These are phyloP conservation scores for Monilinia vaccinii-corymbosi DNA, from an alignment of 2,329 filamentous ascomycete species.

Conservation along the genomic window DNA sequence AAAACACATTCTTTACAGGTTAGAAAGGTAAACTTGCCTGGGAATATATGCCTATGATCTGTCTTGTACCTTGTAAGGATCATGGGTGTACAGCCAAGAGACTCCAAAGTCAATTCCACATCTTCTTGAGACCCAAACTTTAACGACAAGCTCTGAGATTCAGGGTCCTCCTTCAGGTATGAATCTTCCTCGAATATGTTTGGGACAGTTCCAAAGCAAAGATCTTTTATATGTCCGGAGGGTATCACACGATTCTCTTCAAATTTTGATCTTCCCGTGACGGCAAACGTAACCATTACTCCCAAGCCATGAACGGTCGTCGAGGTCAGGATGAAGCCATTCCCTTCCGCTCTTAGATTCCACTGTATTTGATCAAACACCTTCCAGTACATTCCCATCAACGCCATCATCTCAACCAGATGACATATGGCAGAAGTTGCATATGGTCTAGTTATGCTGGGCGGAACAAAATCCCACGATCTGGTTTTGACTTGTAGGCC, in stretches of 20 bases:
- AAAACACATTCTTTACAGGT: background rate
- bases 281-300: slow-evolving; percentile 45
- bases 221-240: slow-evolving; percentile 42
- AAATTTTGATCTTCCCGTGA: slow-evolving; percentile 41
- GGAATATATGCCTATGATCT: slow-evolving; percentile 28
- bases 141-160: slow-evolving; percentile 31
- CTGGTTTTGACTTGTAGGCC: slow-evolving; percentile 28
- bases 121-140: slow-evolving; percentile 42
- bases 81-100: slow-evolving; percentile 45
- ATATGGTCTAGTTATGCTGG: slow-evolving; percentile 30
- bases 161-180: slow-evolving; percentile 30
- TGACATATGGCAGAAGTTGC: slow-evolving; percentile 31
- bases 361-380: slow-evolving; percentile 44
- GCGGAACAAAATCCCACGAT: slow-evolving; percentile 33
- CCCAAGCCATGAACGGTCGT: slow-evolving; percentile 38
- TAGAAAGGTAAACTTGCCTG: slow-evolving; percentile 12
- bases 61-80: slow-evolving; percentile 36
- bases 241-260: slow-evolving; percentile 43
- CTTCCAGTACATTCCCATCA: slow-evolving; percentile 46
- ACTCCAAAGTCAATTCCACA: slow-evolving; percentile 42
- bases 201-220: slow-evolving; percentile 46
- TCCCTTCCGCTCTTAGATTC: slow-evolving; percentile 37
- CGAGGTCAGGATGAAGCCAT: slow-evolving; percentile 31
- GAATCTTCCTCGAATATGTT: slow-evolving; percentile 42
- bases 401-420: slow-evolving; percentile 30